Evolutionary conservation across 495 filamentous ascomycete genomes (phyloP), one percentile per base, ranked within the genome.

Genomic region (Aeminium ludgeri): DNA sequence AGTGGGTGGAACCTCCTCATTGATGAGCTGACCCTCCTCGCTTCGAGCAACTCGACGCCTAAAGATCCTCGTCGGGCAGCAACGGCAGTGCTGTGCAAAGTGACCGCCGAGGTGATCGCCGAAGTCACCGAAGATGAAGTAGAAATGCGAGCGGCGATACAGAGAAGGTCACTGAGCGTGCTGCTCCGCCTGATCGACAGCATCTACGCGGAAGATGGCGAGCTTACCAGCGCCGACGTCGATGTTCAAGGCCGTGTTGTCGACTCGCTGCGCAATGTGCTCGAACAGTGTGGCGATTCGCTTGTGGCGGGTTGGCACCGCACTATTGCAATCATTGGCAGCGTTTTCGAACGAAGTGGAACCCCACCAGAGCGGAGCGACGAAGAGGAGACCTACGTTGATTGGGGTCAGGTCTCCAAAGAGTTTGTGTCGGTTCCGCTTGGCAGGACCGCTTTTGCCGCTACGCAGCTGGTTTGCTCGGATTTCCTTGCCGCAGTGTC

Each of bases 391-490:
- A 57, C 54, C 20, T 31, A 38, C 18, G 33, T 50, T 13, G 37
- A 43, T 11, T 51, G 48, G 48, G n/a, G 20, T 8, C 30, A 40
- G 18, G 20, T 51, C 16, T 34, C 32, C n/a, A 41, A 29, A n/a
- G 41, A 52, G 19, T 45, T 61, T 6, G 54, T 59, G 23, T 86
- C 85, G 5, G 64, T 73, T 42, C 76, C 73, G 36, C 68, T 97
- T 6, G 78, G 91, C 34, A 72, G 82, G 31, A 76, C 83, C 13
- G 80, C 86, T 0, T 96, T 96, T 52, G 76, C 72, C 39, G 89
- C 86, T 20, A 54, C 92, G 12, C 86, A 96, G 52, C 73, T 97
- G 5, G 80, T 96, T 30, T 92, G 86, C 51, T 94, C 89, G 2
- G 89, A 97, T 56, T 97, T 95, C 49, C 61, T 96, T 6, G 66